phyloP scores from a whole-genome alignment of 2,329 filamentous ascomycete species.

The Sporothrix phasma region DNA sequence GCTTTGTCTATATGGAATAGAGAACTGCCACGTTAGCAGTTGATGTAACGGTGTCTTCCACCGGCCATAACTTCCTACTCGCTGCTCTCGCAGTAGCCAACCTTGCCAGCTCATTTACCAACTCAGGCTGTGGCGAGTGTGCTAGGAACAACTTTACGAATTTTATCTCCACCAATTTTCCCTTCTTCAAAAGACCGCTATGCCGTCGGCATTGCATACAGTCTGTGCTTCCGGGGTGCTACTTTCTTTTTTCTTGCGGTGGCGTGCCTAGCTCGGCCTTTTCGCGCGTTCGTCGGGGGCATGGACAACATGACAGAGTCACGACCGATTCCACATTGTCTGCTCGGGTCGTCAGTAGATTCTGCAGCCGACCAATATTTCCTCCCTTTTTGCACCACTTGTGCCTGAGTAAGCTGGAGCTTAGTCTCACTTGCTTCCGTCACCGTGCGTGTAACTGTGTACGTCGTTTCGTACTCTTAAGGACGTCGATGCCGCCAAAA shows the following conservation, averaged over 20 bases:
- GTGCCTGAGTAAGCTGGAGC: neutral
- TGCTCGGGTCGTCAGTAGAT: conserved; percentile 5
- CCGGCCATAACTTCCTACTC: neutral
- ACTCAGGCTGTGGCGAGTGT: conserved; percentile 19
- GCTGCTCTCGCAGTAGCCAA: neutral
- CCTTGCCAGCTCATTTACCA: conserved; percentile 14
- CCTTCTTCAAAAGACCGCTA: conserved; percentile 16
- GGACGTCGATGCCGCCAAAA: conserved; percentile 19
- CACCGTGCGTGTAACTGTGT: conserved; percentile 20
- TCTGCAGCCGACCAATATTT: too few relatives aligned
- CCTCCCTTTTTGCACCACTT: neutral
- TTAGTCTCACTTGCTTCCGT: conserved; percentile 19
- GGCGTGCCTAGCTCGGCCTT: conserved; percentile 4
- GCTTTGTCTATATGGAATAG: too few relatives aligned
- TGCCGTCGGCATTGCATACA: conserved; percentile 17
- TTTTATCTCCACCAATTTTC: conserved; percentile 16
- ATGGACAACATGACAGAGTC: conserved; percentile 18
- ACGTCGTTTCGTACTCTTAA: conserved; percentile 19
- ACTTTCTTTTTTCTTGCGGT: neutral
- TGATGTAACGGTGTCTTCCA: neutral
- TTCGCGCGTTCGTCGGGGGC: neutral
- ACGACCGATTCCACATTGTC: conserved; percentile 16
- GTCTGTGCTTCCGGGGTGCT: conserved; percentile 21
- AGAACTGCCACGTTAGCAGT: conserved; percentile 14
- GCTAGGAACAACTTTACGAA: conserved; percentile 16